phyloP scores from a whole-genome alignment of 768 basidiomycete species.

The Rubroboletus pulcherrimus region DNA sequence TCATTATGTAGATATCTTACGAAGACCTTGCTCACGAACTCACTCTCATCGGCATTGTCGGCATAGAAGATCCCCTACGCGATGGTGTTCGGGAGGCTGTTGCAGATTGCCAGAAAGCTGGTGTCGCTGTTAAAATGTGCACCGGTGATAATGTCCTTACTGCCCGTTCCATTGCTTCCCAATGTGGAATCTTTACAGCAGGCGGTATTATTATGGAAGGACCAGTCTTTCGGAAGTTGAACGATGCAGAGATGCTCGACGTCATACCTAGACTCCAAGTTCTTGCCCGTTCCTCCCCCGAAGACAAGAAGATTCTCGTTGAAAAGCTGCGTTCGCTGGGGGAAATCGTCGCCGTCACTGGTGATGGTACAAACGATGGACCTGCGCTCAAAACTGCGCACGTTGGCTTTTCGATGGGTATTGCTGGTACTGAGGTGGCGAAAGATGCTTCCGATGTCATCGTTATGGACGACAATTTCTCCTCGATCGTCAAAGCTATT shows the following conservation, averaged over 20 bases:
- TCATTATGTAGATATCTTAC: conserved; percentile 54
- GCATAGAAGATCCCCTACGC: conserved; percentile 95
- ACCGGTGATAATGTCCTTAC: conserved; percentile 97
- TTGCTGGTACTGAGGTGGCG: conserved; percentile 95
- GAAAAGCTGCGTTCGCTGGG: conserved; percentile 82
- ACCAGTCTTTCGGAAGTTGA: conserved; percentile 82
- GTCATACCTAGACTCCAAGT: conserved; percentile 93
- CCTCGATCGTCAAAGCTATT: conserved; percentile 94
- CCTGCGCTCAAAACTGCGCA: conserved; percentile 94
- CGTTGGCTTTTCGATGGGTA: conserved; percentile 96
- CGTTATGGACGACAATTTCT: conserved; percentile 96
- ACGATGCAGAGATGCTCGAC: conserved; percentile 64
- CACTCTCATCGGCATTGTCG: conserved; percentile 85
- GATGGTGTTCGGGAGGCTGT: conserved; percentile 89
- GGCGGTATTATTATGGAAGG: conserved; percentile 99
- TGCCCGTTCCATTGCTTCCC: conserved; percentile 91
- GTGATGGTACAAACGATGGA: conserved; percentile 97
- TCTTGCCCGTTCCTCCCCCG: conserved; percentile 93
- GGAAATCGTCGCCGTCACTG: conserved; percentile 93
- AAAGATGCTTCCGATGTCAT: conserved; percentile 99
- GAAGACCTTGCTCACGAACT: conserved; percentile 66
- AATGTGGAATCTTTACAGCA: conserved; percentile 91
- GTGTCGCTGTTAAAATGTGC: conserved; percentile 96
- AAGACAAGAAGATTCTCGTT: conserved; percentile 94
- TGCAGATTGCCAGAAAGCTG: conserved; percentile 79